These are phyloP conservation scores for Xerocomellus dryophilus DNA, from an alignment of 768 basidiomycete genomes.

Conservation along the genomic window DNA sequence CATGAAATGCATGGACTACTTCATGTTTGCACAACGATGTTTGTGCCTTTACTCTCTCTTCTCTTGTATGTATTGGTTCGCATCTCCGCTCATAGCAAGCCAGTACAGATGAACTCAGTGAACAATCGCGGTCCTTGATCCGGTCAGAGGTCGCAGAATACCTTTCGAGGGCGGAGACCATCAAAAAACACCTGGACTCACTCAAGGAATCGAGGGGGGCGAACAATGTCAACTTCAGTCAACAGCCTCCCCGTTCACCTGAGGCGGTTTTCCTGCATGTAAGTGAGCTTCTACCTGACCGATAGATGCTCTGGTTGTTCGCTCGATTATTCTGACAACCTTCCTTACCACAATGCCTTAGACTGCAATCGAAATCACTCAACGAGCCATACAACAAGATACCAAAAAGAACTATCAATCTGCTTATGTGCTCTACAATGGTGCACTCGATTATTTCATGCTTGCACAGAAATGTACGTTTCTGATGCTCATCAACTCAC, in stretches of 20 bases:
- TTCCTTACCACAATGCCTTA: slow-evolving; percentile 16
- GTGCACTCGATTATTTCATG: slow-evolving; percentile 96
- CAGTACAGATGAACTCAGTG: slow-evolving; percentile 71
- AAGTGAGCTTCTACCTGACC: neutral
- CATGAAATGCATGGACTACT: slow-evolving; percentile 92
- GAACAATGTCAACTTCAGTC: neutral
- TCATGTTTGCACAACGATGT: slow-evolving; percentile 96
- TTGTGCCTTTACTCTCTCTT: slow-evolving; percentile 6
- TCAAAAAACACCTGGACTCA: slow-evolving; percentile 70
- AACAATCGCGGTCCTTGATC: slow-evolving; percentile 82
- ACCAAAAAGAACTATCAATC: slow-evolving; percentile 85
- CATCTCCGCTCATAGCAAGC: slow-evolving; percentile 3
- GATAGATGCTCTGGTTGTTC: neutral
- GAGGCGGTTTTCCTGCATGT: slow-evolving; percentile 18
- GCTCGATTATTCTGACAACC: neutral
- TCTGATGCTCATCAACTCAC: neutral
- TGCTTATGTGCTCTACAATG: slow-evolving; percentile 89
- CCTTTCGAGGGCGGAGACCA: slow-evolving; percentile 80
- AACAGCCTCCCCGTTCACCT: slow-evolving; percentile 12
- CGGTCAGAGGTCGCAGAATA: slow-evolving; percentile 85
- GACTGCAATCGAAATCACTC: slow-evolving; percentile 84
- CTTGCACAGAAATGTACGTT: slow-evolving; percentile 81
- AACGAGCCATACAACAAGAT: slow-evolving; percentile 87
- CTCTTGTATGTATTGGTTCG: neutral
- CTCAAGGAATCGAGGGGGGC: neutral